A percentile compares a stretch with the other conserved stretches of the same genome.
phyloP scores from a whole-genome alignment of 139 green algal genomes.

The Chlamydomonas schloesseri region DNA sequence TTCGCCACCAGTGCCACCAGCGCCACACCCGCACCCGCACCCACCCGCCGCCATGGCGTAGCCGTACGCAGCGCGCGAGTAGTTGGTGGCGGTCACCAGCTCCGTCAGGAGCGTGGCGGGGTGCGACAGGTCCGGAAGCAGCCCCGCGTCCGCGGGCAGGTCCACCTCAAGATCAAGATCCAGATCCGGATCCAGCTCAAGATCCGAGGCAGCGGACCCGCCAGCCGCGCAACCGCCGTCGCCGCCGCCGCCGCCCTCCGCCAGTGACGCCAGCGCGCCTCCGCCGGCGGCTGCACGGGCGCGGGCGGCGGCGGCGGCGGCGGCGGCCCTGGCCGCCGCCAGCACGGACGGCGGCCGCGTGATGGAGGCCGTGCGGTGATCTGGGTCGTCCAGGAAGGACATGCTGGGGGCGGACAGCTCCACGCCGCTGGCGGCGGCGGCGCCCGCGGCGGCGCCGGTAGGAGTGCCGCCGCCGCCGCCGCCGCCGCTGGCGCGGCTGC shows the following conservation, averaged over 20 bases:
- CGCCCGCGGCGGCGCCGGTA: too few species aligned
- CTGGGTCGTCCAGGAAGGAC: neutral
- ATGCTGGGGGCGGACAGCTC: neutral
- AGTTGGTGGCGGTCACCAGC: slow-evolving; percentile 60
- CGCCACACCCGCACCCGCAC: neutral
- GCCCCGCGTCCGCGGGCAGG: slow-evolving; percentile 6
- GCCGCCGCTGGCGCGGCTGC: neutral
- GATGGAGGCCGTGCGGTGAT: neutral
- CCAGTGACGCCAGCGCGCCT: too few species aligned
- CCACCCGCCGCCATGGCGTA: slow-evolving; percentile 61
- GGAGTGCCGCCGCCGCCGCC: neutral
- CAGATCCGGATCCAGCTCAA: too few species aligned
- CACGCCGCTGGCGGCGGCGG: neutral
- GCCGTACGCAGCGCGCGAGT: slow-evolving; percentile 68
- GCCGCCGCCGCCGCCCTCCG: neutral
- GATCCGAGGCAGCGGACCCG: too few species aligned
- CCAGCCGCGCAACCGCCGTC: too few species aligned
- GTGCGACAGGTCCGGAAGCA: slow-evolving; percentile 25
- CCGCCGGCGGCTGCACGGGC: neutral
- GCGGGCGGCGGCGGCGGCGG: neutral
- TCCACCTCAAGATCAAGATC: neutral
- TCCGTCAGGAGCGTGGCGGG: slow-evolving; percentile 42
- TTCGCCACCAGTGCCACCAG: too few species aligned
- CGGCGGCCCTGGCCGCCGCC: neutral
- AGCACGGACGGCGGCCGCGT: neutral